Evolutionary conservation across 1,284 basidiomycete species (phyloP).

Genomic region (Farysia itapuensis): DNA sequence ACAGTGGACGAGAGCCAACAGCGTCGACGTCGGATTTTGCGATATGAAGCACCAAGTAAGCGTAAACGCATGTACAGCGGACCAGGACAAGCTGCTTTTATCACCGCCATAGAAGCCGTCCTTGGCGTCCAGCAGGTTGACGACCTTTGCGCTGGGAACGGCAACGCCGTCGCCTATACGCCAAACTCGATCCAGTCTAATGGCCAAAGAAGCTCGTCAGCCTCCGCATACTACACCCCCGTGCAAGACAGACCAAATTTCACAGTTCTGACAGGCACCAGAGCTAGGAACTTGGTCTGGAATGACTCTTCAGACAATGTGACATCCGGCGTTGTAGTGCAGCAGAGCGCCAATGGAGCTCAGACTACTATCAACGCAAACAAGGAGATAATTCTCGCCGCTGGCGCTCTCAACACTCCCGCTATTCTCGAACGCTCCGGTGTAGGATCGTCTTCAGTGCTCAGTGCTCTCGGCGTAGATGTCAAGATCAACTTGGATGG

Average conservation of each 20-base stretch:
- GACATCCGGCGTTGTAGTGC: slow-evolving; percentile 14
- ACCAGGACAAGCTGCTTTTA: slow-evolving; percentile 65
- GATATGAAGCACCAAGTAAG: slow-evolving; percentile 27
- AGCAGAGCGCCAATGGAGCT: slow-evolving; percentile 3
- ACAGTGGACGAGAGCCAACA: slow-evolving; percentile 56
- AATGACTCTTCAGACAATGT: slow-evolving; percentile 5
- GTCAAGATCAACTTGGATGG: slow-evolving; percentile 55
- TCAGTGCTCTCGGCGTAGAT: slow-evolving; percentile 57
- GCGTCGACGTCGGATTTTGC: neutral
- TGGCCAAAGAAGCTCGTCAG: slow-evolving; percentile 56
- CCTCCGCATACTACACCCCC: slow-evolving; percentile 63
- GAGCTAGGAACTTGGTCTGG: slow-evolving; percentile 56
- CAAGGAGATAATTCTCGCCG: slow-evolving; percentile 62
- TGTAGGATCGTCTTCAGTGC: slow-evolving; percentile 65
- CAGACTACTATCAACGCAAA: slow-evolving; percentile 49
- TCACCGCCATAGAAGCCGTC: slow-evolving; percentile 63
- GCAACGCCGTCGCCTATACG: slow-evolving; percentile 67
- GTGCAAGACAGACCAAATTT: slow-evolving; percentile 66
- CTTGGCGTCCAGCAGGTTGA: slow-evolving; percentile 64
- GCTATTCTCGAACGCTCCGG: slow-evolving; percentile 62
- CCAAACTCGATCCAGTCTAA: slow-evolving; percentile 57
- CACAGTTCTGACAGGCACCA: slow-evolving; percentile 63
- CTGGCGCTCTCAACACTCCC: slow-evolving; percentile 62
- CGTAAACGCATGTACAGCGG: slow-evolving; percentile 65
- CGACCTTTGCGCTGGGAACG: slow-evolving; percentile 67